phyloP scores from a whole-genome alignment of 805 yeast genomes.

The Kuraishia cidri region DNA sequence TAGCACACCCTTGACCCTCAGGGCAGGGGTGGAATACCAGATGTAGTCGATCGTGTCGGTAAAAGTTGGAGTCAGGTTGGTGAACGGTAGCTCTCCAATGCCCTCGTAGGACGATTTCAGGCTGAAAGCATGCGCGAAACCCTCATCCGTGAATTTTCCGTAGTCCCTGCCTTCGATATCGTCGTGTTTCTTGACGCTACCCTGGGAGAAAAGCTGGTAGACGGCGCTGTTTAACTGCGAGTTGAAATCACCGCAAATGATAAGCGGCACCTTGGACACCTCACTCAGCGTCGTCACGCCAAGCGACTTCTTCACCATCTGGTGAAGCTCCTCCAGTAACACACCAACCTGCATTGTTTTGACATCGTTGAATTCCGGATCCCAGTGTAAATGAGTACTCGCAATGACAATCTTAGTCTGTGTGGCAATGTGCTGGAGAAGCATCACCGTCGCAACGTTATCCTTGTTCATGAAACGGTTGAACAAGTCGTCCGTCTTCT shows the following conservation, averaged over 20 bases:
- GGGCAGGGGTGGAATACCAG: constrained; percentile 82
- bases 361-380: constrained; percentile 92
- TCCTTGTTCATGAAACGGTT: constrained; percentile 96
- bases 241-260: constrained; percentile 94
- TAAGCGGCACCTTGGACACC: constrained; percentile 56
- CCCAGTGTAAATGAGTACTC: constrained; percentile 97
- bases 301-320: constrained; percentile 36
- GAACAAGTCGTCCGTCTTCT: constrained; percentile 88
- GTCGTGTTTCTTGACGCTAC: constrained; percentile 66
- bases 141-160: constrained; percentile 85
- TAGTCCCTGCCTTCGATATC: constrained; percentile 85
- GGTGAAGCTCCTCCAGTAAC: constrained; percentile 78
- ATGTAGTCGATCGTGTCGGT: constrained; percentile 92
- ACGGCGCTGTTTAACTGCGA: constrained; percentile 86
- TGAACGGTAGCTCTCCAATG: constrained; percentile 87
- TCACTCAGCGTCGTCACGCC: constrained; percentile 34
- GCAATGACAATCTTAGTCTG: constrained; percentile 69
- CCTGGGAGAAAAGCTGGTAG: constrained; percentile 78
- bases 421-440: constrained; percentile 63
- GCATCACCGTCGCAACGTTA: constrained; percentile 74
- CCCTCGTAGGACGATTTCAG: constrained; percentile 79
- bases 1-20: constrained; percentile 76
- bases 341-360: constrained; percentile 94
- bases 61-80: constrained; percentile 90
- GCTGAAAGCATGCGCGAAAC: constrained; percentile 74